Conservation (phyloP, 164 flowering plant species). For the Stephania cephalantha region DNA sequence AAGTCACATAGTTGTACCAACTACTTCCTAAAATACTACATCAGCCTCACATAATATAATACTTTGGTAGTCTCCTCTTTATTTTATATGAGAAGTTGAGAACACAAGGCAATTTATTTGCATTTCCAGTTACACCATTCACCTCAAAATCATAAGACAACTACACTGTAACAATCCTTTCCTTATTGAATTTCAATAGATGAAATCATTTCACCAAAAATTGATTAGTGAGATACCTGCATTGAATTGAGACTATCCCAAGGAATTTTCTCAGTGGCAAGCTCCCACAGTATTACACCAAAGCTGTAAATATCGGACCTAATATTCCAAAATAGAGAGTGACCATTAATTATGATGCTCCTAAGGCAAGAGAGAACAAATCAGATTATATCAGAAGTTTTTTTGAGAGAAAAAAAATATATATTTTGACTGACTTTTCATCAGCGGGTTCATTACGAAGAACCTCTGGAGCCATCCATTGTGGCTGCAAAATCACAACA, state of each 20-base stretch:
- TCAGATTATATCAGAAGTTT: background rate
- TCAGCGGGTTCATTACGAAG: slow-evolving; percentile 92
- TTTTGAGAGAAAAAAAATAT: background rate
- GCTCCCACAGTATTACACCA: slow-evolving; percentile 95
- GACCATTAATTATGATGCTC: slow-evolving; percentile 1
- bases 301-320: slow-evolving; percentile 95
- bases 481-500: slow-evolving; percentile 58
- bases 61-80: no score
- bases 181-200: no score
- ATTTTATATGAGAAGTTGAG: no score
- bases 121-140: no score
- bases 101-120: no score
- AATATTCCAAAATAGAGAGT: slow-evolving; percentile 5
- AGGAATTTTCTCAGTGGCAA: slow-evolving; percentile 90
- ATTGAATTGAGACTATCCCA: slow-evolving; percentile 93
- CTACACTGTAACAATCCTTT: no score
- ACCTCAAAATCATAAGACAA: no score
- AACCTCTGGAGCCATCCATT: slow-evolving; percentile 99
- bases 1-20: no score
- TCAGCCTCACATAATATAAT: no score
- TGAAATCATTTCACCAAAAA: background rate
- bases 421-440: slow-evolving; percentile 65
- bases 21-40: no score
- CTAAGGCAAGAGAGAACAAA: background rate
- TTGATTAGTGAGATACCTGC: slow-evolving; percentile 54